Base-by-base conservation (phyloP, 2,329 filamentous ascomycete species). In the Byssothecium circinans region DNA sequence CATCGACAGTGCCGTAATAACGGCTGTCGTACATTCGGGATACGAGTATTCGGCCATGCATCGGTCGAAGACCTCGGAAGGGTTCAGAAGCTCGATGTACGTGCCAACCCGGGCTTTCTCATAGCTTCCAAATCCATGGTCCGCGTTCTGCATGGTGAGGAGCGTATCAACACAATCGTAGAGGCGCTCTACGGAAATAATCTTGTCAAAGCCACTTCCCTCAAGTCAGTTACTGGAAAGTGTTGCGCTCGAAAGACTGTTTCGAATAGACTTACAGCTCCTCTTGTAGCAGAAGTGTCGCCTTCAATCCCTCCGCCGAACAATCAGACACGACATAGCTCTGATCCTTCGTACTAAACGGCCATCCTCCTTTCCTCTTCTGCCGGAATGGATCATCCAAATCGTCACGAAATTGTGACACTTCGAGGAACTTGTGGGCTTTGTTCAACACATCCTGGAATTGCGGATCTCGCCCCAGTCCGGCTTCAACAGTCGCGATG, bases 1-100 rank as follows among this genome's bases (percentile, higher is more conserved):
- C 1, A 92, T 78, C 2, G 86, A 87, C 18, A 99, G 77, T 0
- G 89, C 90, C 1, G 89, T 96, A 2, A 97, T 88, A 22, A 91
- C 90, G 0, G 94, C 91, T 2, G 94, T 97, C 0, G 94, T 97
- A 75, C 94, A 99, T 71, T 99, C 94, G 0, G 92, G 91, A 64
- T 97, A 97, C 68, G 96, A 90, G 69, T 97, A 97, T 67, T 96
- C 91, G 43, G 97, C 87, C n/a, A n/a, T n/a, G n/a, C n/a, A n/a
- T n/a, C n/a, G n/a, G n/a, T n/a, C n/a, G n/a, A n/a, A n/a, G n/a
- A n/a, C n/a, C n/a, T n/a, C n/a, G n/a, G n/a, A n/a, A n/a, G n/a
- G n/a, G n/a, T n/a, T n/a, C n/a, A n/a, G n/a, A n/a, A n/a, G n/a
- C n/a, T n/a, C n/a, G n/a, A n/a, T n/a, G n/a, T n/a, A n/a, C n/a